Evolutionary conservation across 2,329 filamentous ascomycete genomes (phyloP).

Genomic region (Sarocladium oryzae): DNA sequence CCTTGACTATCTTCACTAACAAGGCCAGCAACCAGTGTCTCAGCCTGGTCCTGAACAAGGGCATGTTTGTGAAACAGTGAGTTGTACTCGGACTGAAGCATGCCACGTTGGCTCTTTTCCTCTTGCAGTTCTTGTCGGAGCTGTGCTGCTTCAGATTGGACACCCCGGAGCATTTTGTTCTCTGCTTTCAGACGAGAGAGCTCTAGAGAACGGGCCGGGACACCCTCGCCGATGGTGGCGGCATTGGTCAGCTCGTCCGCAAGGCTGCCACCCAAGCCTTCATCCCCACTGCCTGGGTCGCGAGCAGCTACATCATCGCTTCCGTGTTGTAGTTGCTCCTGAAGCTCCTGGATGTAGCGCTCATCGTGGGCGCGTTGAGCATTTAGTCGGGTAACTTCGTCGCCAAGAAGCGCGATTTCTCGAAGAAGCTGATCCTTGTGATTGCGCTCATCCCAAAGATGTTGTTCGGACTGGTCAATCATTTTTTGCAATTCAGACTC

Average conservation of each 20-base stretch:
- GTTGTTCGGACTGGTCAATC: conserved; percentile 34
- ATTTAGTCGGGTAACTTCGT: conserved; percentile 41
- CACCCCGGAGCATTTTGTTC: conserved; percentile 50
- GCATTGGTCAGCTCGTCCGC: conserved; percentile 55
- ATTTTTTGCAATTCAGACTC: conserved; percentile 34
- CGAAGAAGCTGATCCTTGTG: conserved; percentile 41
- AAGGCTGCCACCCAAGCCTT: conserved; percentile 29
- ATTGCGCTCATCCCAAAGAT: conserved; percentile 35
- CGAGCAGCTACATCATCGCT: background rate
- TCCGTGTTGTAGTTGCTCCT: conserved; percentile 47
- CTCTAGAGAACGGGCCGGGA: conserved; percentile 41
- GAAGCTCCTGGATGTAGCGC: conserved; percentile 49
- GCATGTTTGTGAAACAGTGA: conserved; percentile 53
- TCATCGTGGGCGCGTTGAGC: conserved; percentile 44
- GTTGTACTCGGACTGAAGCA: conserved; percentile 48
- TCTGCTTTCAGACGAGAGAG: conserved; percentile 55
- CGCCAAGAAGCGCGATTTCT: conserved; percentile 36
- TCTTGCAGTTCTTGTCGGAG: conserved; percentile 52
- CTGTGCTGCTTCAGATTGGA: conserved; percentile 46
- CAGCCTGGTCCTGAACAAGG: conserved; percentile 51
- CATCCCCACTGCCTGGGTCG: background rate
- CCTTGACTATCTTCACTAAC: conserved; percentile 47
- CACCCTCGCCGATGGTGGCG: conserved; percentile 26
- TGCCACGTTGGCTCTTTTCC: conserved; percentile 41
- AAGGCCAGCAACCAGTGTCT: conserved; percentile 44